Evolutionary conservation across 2,329 filamentous ascomycete species (phyloP), one percentile per base, ranked within the genome.

Genomic region (Fusarium irregulare): DNA sequence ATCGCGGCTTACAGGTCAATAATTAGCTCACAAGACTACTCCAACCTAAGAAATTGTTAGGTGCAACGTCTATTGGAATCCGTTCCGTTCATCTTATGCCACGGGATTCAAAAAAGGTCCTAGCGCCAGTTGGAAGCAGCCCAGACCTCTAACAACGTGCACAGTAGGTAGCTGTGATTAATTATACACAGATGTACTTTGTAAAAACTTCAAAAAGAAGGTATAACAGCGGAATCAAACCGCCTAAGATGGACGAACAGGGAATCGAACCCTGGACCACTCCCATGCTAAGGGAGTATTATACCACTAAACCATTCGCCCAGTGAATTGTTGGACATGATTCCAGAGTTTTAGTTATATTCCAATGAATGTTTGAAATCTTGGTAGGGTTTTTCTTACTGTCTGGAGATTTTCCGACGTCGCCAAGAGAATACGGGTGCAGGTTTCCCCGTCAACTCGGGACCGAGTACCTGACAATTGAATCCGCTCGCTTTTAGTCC

Each of bases 301-400:
- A 64, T 64, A 64, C 61, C 60, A 64, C 61, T 64, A 64, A 64
- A 64, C 60, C 60, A 64, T 64, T 64, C 61, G 61, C 61, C 61
- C 61, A n/a, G 34, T 37, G 34, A n/a, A n/a, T 37, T 37, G 3
- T 37, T 37, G 5, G 5, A 18, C 8, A 18, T 5, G 0, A 5
- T 3, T 3, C 0, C 1, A 32, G 14, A 32, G 3, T 5, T 9
- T 9, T 9, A 8, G 7, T 2, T 1, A 14, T 32, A 32, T 32
- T 4, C 16, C 2, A 4, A 16, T 21, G 4, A 1, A 9, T 9
- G 14, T 5, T 16, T 9, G 32, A 30, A 30, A 7, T 30, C 12
- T 5, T 18, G 8, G 16, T 37, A 8, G 32, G 5, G 16, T 10
- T 37, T 37, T 4, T 1, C 8, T 9, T 4, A 9, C 27, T 1